Conservation (phyloP, 345 rosid species). For the Populus ilicifolia region DNA sequence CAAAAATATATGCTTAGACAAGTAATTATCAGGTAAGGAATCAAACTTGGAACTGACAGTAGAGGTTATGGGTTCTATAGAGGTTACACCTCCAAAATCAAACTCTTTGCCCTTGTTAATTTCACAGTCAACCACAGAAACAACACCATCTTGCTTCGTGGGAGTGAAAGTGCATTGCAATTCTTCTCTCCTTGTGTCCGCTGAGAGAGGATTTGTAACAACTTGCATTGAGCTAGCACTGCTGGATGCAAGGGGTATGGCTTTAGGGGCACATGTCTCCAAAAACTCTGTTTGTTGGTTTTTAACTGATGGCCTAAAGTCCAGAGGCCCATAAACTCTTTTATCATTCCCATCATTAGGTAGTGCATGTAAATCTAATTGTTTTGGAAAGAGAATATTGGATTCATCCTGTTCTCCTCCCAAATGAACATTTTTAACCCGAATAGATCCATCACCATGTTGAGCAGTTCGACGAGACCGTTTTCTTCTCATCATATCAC, state of each 20-base stretch:
- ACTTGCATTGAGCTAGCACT: constrained; percentile 1
- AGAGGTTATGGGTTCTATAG: constrained; percentile 22
- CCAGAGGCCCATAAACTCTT: constrained; percentile 5
- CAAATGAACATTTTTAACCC: constrained; percentile 30
- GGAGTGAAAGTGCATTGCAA: constrained; percentile 3
- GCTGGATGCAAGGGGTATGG: constrained; percentile 7
- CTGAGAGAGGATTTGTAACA: constrained; percentile 6
- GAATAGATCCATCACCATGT: constrained; percentile 32
- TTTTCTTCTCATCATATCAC: constrained; percentile 88
- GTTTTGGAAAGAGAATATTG: constrained; percentile 18
- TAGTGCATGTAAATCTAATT: constrained; percentile 25
- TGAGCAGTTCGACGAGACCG: constrained; percentile 44
- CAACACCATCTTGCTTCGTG: constrained; percentile 35
- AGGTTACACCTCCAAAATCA: constrained; percentile 18
- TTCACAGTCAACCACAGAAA: constrained; percentile 25
- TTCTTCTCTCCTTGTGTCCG: constrained; percentile 9
- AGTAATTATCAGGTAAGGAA: constrained; percentile 1
- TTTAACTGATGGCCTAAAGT: constrained; percentile 1
- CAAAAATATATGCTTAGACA: constrained; percentile 18
- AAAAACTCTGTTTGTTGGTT: constrained; percentile 4
- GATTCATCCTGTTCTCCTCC: constrained; percentile 23
- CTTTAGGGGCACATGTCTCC: constrained; percentile 2
- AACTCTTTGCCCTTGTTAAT: constrained; percentile 23
- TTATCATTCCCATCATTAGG: constrained; percentile 21
- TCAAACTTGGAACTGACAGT: constrained; percentile 24